These are phyloP conservation scores for Lycium barbarum DNA, from an alignment of 257 asterid species.

Conservation along the genomic window DNA sequence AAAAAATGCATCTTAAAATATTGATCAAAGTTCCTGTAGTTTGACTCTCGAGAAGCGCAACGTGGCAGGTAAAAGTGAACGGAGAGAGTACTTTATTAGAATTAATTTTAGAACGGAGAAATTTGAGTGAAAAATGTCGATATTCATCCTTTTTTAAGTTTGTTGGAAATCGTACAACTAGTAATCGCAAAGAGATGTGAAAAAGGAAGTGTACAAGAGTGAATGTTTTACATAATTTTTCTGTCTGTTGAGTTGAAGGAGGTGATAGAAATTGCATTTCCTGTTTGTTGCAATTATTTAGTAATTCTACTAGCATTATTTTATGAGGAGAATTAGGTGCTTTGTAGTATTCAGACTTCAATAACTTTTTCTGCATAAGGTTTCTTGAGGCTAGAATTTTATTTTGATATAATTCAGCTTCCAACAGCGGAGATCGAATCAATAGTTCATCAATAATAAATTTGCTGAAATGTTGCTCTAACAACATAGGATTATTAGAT, in stretches of 20 bases:
- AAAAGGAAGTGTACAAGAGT: not conserved
- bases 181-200: not conserved
- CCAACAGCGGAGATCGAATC: not conserved
- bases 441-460: not conserved
- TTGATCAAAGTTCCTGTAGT: too few relatives aligned
- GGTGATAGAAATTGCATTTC: not conserved
- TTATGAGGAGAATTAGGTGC: not conserved
- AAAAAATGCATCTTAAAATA: too few relatives aligned
- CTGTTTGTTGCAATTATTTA: not conserved
- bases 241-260: not conserved
- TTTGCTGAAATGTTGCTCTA: slow-evolving; percentile 15
- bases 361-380: not conserved
- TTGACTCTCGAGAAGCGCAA: too few relatives aligned
- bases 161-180: not conserved
- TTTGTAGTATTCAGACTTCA: not conserved
- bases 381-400: not conserved
- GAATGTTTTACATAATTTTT: not conserved
- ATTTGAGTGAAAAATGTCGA: not conserved
- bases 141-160: not conserved
- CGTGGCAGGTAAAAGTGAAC: too few relatives aligned
- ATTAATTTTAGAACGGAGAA: not conserved
- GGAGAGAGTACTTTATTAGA: not conserved
- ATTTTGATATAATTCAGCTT: not conserved
- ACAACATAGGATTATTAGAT: slow-evolving; percentile 6
- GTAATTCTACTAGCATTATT: not conserved